Conservation (phyloP, 768 basidiomycete species). For the Russula sp. region DNA sequence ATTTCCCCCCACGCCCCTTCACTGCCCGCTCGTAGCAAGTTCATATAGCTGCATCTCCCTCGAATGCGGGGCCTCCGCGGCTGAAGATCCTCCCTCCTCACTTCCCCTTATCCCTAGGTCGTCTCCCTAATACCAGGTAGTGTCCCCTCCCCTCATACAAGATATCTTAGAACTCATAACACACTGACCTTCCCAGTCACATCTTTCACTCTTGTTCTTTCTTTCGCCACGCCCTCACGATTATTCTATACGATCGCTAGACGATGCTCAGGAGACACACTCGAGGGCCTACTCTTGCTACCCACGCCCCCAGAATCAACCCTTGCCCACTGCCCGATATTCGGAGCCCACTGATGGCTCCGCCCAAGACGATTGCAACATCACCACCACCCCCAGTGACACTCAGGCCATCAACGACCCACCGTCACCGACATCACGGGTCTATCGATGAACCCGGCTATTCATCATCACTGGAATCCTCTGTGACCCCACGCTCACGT, state of each 20-base stretch:
- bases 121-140: slow-evolving; percentile 8
- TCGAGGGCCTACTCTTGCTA: not conserved
- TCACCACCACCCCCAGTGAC: not conserved
- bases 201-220: slow-evolving; percentile 1
- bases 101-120: not conserved
- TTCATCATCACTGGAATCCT: slow-evolving; percentile 16
- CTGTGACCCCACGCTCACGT: not conserved
- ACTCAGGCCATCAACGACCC: not conserved
- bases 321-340: slow-evolving; percentile 19
- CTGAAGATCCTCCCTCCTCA: slow-evolving; percentile 8
- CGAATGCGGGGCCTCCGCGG: slow-evolving; percentile 17
- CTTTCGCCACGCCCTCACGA: slow-evolving; percentile 8
- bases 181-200: not conserved
- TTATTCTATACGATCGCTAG: slow-evolving; percentile 4
- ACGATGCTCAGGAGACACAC: slow-evolving; percentile 10
- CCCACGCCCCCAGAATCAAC: slow-evolving; percentile 17
- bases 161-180: not conserved
- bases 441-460: slow-evolving; percentile 11
- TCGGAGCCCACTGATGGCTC: not conserved
- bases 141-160: not conserved
- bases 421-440: not conserved
- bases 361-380: not conserved
- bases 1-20: slow-evolving; percentile 10
- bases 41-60: slow-evolving; percentile 20
- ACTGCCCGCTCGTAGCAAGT: slow-evolving; percentile 9